A percentile compares a stretch with the other conserved stretches of the same genome.
phyloP scores from a whole-genome alignment of 73 alveolate genomes.

The Urostyla sp. region DNA sequence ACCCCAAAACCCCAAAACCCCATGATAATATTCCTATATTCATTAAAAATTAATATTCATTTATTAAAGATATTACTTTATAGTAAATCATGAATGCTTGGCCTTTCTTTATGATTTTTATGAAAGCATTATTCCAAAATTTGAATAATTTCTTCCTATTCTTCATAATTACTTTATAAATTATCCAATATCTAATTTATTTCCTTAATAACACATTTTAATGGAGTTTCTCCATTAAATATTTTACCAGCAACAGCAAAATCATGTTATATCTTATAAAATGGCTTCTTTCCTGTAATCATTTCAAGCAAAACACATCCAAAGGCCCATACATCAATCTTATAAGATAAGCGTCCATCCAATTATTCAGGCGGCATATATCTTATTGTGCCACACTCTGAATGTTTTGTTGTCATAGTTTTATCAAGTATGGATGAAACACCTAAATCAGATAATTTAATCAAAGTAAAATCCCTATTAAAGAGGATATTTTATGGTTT shows the following conservation, averaged over 20 bases:
- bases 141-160: not conserved
- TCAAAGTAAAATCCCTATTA: not conserved
- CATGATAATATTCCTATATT: no score
- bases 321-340: constrained; percentile 48
- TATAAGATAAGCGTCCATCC: constrained; percentile 3
- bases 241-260: not conserved
- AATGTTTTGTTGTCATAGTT: not conserved
- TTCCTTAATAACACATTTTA: not conserved
- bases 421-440: constrained; percentile 6
- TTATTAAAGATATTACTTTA: not conserved
- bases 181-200: not conserved
- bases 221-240: not conserved
- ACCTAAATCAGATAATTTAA: constrained; percentile 49
- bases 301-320: constrained; percentile 16
- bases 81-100: not conserved
- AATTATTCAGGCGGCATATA: constrained; percentile 53
- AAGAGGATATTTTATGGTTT: constrained; percentile 42
- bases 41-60: not conserved
- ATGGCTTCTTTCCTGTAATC: constrained; percentile 11
- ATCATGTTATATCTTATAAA: not conserved
- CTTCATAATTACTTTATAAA: not conserved
- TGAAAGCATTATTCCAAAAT: not conserved
- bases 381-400: constrained; percentile 23
- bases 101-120: constrained; percentile 1
- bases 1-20: constrained; percentile 8